phyloP scores from a whole-genome alignment of 345 rosid species.

The Syzygium grande region DNA sequence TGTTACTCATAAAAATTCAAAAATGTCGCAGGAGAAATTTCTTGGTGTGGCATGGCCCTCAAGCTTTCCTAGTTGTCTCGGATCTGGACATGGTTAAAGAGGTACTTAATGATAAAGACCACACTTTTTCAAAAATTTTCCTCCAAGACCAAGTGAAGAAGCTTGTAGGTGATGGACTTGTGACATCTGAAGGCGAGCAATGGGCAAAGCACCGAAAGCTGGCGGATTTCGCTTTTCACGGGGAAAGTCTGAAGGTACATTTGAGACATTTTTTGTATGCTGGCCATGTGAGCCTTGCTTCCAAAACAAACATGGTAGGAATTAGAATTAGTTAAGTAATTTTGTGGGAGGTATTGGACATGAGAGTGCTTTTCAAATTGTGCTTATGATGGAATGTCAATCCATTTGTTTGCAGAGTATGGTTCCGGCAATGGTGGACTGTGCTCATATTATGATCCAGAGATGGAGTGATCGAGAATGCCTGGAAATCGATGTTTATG shows the following conservation, averaged over 20 bases:
- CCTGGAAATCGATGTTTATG: constrained; percentile 25
- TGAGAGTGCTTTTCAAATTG: neutral
- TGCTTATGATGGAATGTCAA: no score
- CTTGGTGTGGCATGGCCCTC: constrained; percentile 16
- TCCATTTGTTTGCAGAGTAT: constrained; percentile 3
- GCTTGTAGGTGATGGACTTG: constrained; percentile 23
- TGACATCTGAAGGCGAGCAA: constrained; percentile 15
- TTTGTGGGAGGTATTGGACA: neutral
- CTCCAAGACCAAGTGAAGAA: neutral
- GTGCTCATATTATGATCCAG: constrained; percentile 31
- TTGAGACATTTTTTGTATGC: no score
- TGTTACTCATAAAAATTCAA: neutral
- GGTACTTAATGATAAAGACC: constrained; percentile 12
- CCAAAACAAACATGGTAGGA: neutral
- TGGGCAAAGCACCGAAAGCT: constrained; percentile 26
- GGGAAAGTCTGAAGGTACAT: constrained; percentile 16
- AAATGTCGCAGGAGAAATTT: constrained; percentile 9
- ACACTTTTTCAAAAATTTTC: neutral
- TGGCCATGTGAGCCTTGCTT: neutral
- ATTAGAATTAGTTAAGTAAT: neutral
- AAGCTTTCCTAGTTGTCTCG: constrained; percentile 17
- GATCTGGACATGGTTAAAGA: constrained; percentile 21
- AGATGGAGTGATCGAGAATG: constrained; percentile 21
- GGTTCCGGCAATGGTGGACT: constrained; percentile 24
- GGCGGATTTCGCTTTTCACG: constrained; percentile 25